Evolutionary conservation across 1,284 basidiomycete genomes (phyloP).

Genomic region (Fomitopsis betulina): DNA sequence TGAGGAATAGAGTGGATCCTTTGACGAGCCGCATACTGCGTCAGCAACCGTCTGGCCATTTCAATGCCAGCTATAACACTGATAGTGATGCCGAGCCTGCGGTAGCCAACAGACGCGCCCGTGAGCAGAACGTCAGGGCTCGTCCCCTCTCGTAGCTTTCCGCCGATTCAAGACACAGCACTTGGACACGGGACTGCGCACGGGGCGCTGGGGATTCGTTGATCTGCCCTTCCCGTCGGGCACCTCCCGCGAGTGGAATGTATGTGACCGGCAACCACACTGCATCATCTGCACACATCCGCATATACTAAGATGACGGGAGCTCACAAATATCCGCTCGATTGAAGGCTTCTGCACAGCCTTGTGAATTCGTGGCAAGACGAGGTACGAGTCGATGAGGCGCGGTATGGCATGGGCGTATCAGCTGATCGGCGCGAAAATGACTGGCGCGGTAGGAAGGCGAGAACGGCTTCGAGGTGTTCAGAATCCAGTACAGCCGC

Average conservation of each 20-base stretch:
- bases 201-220: background rate
- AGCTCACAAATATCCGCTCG: background rate
- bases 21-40: background rate
- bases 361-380: background rate
- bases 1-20: background rate
- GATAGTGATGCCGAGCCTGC: too few relatives aligned
- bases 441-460: conserved; percentile 2
- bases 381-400: background rate
- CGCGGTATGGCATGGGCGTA: background rate
- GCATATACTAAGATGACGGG: background rate
- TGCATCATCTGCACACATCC: background rate
- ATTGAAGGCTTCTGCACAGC: background rate
- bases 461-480: conserved; percentile 5
- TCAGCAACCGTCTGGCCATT: background rate
- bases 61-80: background rate
- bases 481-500: background rate
- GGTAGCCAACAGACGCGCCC: background rate
- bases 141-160: background rate
- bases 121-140: background rate
- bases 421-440: background rate
- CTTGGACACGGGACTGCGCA: background rate
- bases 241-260: background rate
- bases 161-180: background rate
- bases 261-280: background rate
- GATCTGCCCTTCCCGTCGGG: background rate